A percentile compares a stretch with the other conserved stretches of the same genome.
These are phyloP conservation scores for Boletales sp. DNA, from an alignment of 768 basidiomycete species.

Conservation along the genomic window DNA sequence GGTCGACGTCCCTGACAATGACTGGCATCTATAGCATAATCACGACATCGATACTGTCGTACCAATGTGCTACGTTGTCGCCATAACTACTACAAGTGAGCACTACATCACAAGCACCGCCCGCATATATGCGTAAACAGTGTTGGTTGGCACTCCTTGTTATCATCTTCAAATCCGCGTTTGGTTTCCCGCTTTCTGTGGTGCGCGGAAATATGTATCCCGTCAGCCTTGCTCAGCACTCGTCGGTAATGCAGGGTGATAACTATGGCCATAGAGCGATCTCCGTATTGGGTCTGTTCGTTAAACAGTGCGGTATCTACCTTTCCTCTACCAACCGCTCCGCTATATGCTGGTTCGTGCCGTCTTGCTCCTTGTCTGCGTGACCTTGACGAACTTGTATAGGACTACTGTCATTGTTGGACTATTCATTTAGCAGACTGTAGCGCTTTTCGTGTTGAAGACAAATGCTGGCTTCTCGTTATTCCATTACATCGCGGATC, in stretches of 20 bases:
- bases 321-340: conserved; percentile 58
- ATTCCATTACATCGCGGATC: conserved; percentile 78
- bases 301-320: conserved; percentile 80
- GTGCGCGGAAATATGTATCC: conserved; percentile 35
- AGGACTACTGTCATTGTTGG: conserved; percentile 90
- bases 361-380: neutral
- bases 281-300: conserved; percentile 71
- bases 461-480: conserved; percentile 76
- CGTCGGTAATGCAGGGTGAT: conserved; percentile 41
- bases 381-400: conserved; percentile 1
- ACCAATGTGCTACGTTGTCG: too few species aligned
- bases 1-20: too few species aligned
- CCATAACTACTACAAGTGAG: too few species aligned
- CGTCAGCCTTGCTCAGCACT: conserved; percentile 5
- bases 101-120: too few species aligned
- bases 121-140: too few species aligned
- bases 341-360: conserved; percentile 65
- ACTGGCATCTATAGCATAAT: too few species aligned
- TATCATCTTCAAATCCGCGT: conserved; percentile 83
- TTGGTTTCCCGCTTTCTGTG: conserved; percentile 63
- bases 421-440: conserved; percentile 79
- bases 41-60: too few species aligned
- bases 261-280: conserved; percentile 79
- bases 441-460: conserved; percentile 90
- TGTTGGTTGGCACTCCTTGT: conserved; percentile 82